Evolutionary conservation across 306 rosid species (phyloP), one percentile per base, ranked within the genome.

Genomic region (Hippophae gyantsensis): DNA sequence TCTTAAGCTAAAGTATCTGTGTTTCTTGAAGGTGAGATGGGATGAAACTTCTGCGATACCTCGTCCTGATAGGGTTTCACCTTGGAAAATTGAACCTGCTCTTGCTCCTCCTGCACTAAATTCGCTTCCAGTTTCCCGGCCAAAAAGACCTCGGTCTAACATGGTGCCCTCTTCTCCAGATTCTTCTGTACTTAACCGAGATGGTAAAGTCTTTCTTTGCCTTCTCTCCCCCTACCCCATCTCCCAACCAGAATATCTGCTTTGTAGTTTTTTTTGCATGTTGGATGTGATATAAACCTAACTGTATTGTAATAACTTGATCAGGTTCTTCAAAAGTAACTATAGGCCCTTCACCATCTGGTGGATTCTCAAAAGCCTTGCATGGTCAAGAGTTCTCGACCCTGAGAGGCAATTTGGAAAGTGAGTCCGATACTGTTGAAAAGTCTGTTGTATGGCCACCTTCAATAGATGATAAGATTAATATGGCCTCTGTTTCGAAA

Each of bases 11-110:
- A 32, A 32, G 5, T 14, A 0, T 47, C 32, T 8, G 48, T 68
- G 53, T 65, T 8, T 66, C 66, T 61, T 84, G 42, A 63, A 89
- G 97, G 97, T 89, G 82, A 80, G 94, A 80, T 92, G 99, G 99
- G 99, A 92, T 58, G 99, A 92, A 69, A 92, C 89, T 52, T 88
- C 94, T 23, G 75, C 83, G 27, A 74, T 88, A 64, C 80, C 95
- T 58, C 99, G 96, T 18, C 99, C 99, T 0, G 99, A 92, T 62
- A 92, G 86, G 72, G 96, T 92, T 66, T 88, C 99, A 44, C 93
- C 87, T 43, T 92, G 99, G 99, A 88, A 92, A 82, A 80, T 92
- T 55, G 99, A 88, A 57, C 95, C 95, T 38, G 96, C 99, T 67
- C 85, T 82, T 52, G 84, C 96, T 77, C 93, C 96, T 70, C 86